These are phyloP conservation scores for Arthroderma sp. DNA, from an alignment of 2,329 filamentous ascomycete genomes.

Conservation along the genomic window DNA sequence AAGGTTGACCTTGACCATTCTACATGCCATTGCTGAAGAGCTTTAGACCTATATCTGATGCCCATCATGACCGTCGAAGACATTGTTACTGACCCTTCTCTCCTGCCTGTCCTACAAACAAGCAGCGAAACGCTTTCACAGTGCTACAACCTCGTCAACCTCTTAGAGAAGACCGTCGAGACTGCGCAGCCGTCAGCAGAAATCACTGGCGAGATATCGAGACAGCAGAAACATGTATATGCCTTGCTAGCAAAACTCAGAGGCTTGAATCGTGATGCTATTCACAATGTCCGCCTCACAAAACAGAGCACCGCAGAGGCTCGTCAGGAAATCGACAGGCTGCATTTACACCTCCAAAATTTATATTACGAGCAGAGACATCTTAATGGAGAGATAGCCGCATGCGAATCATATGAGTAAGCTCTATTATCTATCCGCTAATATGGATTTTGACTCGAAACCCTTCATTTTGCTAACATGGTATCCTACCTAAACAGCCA, in stretches of 20 bases:
- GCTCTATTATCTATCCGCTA: constrained; percentile 18
- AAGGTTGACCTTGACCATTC: too few species aligned
- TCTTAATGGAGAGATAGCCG: constrained; percentile 74
- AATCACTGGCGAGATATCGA: constrained; percentile 48
- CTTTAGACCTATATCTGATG: too few species aligned
- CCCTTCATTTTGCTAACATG: background rate
- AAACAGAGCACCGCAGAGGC: constrained; percentile 78
- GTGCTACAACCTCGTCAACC: constrained; percentile 38
- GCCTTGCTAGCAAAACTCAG: constrained; percentile 69
- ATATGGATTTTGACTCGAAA: background rate
- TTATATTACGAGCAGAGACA: constrained; percentile 92
- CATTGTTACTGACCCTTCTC: constrained; percentile 50
- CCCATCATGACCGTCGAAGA: constrained; percentile 40
- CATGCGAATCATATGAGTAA: constrained; percentile 84
- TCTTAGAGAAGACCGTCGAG: constrained; percentile 38
- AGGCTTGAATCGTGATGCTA: constrained; percentile 67
- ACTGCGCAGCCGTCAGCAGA: constrained; percentile 31
- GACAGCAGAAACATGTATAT: constrained; percentile 66
- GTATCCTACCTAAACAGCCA: constrained; percentile 43
- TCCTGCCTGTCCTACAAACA: constrained; percentile 55
- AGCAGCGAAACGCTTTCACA: constrained; percentile 62
- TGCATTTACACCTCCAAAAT: constrained; percentile 90
- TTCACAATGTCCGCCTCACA: constrained; percentile 68
- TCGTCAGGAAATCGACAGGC: constrained; percentile 75
- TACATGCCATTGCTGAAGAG: too few species aligned